A percentile compares a stretch with the other conserved stretches of the same genome.
These are phyloP conservation scores for Aspergillus incahuasiensis DNA, from an alignment of 495 filamentous ascomycete species.

Conservation along the genomic window DNA sequence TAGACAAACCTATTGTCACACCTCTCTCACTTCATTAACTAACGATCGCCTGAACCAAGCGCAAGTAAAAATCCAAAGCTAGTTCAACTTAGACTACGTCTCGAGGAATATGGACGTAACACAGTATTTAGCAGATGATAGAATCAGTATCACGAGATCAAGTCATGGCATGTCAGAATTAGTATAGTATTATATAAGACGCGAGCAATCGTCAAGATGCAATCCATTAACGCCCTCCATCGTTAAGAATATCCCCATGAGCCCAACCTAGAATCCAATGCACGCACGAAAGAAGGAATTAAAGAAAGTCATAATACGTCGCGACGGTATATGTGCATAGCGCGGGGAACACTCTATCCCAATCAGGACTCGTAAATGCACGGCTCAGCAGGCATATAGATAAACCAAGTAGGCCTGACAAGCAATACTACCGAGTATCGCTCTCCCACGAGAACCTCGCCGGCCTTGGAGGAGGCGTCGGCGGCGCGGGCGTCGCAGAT, in stretches of 20 bases:
- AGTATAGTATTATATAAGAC: background rate
- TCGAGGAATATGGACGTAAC: too few relatives aligned
- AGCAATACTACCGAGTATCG: background rate
- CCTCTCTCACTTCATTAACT: too few relatives aligned
- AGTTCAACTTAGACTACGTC: too few relatives aligned
- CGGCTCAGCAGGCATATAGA: background rate
- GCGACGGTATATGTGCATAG: background rate
- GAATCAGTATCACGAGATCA: too few relatives aligned
- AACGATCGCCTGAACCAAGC: too few relatives aligned
- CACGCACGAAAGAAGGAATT: background rate
- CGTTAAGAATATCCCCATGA: background rate
- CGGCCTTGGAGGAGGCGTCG: background rate
- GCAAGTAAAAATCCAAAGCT: too few relatives aligned
- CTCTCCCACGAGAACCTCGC: constrained; percentile 35
- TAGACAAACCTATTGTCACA: too few relatives aligned
- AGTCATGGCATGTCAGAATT: background rate
- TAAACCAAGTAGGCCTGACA: background rate
- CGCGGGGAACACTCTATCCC: background rate
- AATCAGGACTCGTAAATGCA: background rate
- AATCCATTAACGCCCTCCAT: background rate
- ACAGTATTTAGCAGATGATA: too few relatives aligned
- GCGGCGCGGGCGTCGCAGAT: background rate
- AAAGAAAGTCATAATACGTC: background rate
- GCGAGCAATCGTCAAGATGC: background rate
- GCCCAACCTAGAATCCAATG: background rate